Percentiles rank a stretch among this genome's conserved stretches.
Conservation (phyloP, 1,284 basidiomycete species). For the Anthracocystis panici-leucophaei region DNA sequence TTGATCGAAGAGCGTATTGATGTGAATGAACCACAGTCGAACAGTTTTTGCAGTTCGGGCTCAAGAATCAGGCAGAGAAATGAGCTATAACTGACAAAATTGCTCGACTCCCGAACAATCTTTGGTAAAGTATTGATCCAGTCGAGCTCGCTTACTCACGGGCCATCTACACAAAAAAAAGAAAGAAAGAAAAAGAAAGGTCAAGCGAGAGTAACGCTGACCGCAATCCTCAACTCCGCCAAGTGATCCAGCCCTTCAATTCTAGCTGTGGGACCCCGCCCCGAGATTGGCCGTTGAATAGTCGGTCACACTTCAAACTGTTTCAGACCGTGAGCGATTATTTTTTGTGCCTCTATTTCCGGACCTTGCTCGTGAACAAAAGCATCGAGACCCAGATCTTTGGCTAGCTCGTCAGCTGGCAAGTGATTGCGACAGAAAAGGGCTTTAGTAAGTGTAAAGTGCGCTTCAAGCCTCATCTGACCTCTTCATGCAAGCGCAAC, state of each 20-base stretch:
- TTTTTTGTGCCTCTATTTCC: neutral
- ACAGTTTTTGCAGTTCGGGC: neutral
- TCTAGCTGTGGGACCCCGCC: constrained; percentile 2
- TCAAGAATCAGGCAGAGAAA: neutral
- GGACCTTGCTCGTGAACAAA: neutral
- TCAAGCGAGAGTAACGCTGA: no score
- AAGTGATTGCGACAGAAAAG: neutral
- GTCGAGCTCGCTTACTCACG: neutral
- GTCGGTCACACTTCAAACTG: neutral
- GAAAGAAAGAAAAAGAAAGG: neutral
- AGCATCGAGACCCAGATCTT: neutral
- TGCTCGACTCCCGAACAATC: neutral
- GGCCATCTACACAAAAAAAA: neutral
- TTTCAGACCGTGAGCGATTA: constrained; percentile 2
- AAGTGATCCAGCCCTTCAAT: neutral
- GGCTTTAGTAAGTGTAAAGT: neutral
- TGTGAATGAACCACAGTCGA: neutral
- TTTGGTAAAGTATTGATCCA: neutral
- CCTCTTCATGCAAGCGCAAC: neutral
- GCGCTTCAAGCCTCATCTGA: neutral
- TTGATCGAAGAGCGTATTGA: neutral
- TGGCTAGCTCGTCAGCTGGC: neutral
- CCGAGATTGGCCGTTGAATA: constrained; percentile 1
- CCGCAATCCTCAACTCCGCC: neutral
- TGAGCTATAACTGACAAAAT: neutral